Evolutionary conservation across 768 basidiomycete species (phyloP), one percentile per base, ranked within the genome.

Genomic region (Mycena albidolilacea): DNA sequence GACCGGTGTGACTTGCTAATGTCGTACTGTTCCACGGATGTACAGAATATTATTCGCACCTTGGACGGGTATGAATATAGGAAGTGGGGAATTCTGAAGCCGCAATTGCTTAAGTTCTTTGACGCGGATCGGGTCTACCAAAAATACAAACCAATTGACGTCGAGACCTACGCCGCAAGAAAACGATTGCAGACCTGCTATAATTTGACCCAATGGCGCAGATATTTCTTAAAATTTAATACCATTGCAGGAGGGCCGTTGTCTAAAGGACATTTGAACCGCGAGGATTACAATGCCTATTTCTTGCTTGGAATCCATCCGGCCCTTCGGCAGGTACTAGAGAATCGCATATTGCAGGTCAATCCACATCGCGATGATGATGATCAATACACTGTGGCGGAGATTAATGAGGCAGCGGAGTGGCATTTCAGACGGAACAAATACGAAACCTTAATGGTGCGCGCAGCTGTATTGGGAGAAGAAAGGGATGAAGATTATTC

Each of bases 161-260:
- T 23, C 23, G 23, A 30, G 15, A 7, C 44, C 21, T 64, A 46
- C 48, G 46, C 61, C 1, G 9, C 21, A 1, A 52, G 44, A 39
- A 55, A 43, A 3, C 61, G 60, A 10, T 7, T 21, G 5, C 19
- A 55, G 14, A 15, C 37, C 10, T 54, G 35, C 21, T 5, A 14
- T 10, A 70, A 46, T 37, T 38, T 70, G 8, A 55, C 54, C 2
- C 69, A 70, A n/a, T 70, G 69, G 69, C 44, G 43, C 11, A 41
- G 57, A 21, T 70, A 70, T 38, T 38, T 35, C 43, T 21, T 55
- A 5, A 52, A 64, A n/a, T 70, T 37, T 38, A 23, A 63, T 10
- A 43, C 61, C 7, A 70, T 70, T n/a, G 60, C 69, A 14, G 69
- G 69, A 14, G 54, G 58, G 21, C 46, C 54, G 8, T 35, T 70